Evolutionary conservation across 2,329 filamentous ascomycete species (phyloP), one percentile per base, ranked within the genome.

Genomic region (Pezicula radicicola): DNA sequence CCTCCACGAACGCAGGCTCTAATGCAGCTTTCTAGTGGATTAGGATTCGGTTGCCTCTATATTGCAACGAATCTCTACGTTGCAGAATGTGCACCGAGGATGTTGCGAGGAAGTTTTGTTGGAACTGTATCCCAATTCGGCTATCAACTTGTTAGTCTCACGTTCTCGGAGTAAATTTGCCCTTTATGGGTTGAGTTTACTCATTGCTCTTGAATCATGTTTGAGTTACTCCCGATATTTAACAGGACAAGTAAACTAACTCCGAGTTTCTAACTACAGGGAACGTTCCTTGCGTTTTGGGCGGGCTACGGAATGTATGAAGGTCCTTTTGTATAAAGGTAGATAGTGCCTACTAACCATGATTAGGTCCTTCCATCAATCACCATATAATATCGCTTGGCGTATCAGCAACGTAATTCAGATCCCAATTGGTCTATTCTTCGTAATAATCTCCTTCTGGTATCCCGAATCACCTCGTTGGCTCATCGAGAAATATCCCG

Each of bases 251-350:
- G 19, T 19, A 19, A 19, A 19, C 19, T 19, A 19, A 19, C 19
- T 19, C 19, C 3, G 19, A 19, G 19, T 19, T 19, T 19, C 3
- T 19, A 19, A 19, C 19, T 19, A 19, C 19, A 19, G 19, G 72
- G 72, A 8, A 72, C 70, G 0, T 62, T 74, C 6, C 73, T 74
- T 18, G 70, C 72, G 4, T 75, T 74, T 56, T 75, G 72, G 70
- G 55, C 68, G 18, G 72, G 72, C 7, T 73, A 73, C 50, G 71
- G 71, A 16, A 73, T 73, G 70, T 40, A 40, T 16, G 37, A 40
- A 40, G 25, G 37, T 40, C n/a, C 15, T 40, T 40, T 9, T 16
- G 10, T 9, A 3, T 13, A 4, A 40, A 16, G 8, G 18, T 9
- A 40, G 1, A 16, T 40, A 10, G 19, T 25, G 25, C 25, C 25